Percentiles rank a stretch among this genome's conserved stretches.
Evolutionary conservation across 371 early-diverging fungal genomes (phyloP).

Genomic region (Capniomyces stellatus): DNA sequence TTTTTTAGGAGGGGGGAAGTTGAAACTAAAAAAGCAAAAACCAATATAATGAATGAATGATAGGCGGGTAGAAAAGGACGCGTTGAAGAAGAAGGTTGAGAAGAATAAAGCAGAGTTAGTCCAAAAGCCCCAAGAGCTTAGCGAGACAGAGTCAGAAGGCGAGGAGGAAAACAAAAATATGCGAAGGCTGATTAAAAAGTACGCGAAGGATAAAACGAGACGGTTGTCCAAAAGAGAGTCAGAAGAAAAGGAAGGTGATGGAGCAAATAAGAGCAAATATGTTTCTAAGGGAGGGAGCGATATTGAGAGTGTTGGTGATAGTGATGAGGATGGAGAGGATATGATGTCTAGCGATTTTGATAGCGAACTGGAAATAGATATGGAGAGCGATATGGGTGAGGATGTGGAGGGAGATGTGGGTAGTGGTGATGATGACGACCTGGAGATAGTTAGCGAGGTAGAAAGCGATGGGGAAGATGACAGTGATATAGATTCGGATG

Average conservation of each 20-base stretch:
- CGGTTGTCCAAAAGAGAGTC: conserved; percentile 5
- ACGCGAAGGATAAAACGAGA: neutral
- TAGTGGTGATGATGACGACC: neutral
- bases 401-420: neutral
- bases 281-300: neutral
- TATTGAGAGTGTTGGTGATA: conserved; percentile 1
- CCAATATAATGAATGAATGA: too few relatives aligned
- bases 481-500: neutral
- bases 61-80: too few relatives aligned
- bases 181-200: neutral
- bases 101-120: too few relatives aligned
- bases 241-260: conserved; percentile 8
- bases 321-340: neutral
- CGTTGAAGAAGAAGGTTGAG: too few relatives aligned
- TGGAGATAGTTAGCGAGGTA: neutral
- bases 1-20: too few relatives aligned
- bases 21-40: too few relatives aligned
- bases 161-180: neutral
- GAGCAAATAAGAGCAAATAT: conserved; percentile 3
- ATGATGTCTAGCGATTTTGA: neutral
- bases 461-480: neutral
- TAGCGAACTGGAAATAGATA: neutral
- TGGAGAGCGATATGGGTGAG: neutral
- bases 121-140: too few relatives aligned
- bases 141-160: too few relatives aligned